phyloP scores from a whole-genome alignment of 305 asterid genomes.

The Fraxinus nigra region DNA sequence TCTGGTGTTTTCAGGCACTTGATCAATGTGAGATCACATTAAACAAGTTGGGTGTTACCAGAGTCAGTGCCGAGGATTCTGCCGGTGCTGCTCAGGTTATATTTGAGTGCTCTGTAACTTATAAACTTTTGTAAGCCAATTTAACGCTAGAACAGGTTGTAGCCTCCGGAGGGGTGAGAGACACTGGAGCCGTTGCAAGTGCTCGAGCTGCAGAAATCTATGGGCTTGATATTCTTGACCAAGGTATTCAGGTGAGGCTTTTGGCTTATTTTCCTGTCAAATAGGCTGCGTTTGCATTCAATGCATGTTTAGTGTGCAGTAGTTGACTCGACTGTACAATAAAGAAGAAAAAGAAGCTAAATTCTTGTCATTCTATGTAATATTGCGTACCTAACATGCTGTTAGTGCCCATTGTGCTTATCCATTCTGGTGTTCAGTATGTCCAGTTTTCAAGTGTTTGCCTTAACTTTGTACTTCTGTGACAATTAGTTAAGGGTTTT shows the following conservation, averaged over 20 bases:
- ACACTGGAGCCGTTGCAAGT: constrained; percentile 81
- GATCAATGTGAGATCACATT: constrained; percentile 58
- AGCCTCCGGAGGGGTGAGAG: constrained; percentile 54
- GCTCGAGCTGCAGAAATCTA: constrained; percentile 76
- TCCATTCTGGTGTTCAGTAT: background rate
- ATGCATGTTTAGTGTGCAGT: background rate
- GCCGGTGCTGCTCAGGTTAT: constrained; percentile 86
- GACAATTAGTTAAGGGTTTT: background rate
- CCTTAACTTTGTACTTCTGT: background rate
- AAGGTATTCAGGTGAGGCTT: constrained; percentile 59
- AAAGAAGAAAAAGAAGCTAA: background rate
- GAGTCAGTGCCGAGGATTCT: constrained; percentile 53
- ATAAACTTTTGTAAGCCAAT: constrained; percentile 14
- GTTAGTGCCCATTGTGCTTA: background rate
- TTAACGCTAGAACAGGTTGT: constrained; percentile 54
- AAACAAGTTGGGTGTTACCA: constrained; percentile 49
- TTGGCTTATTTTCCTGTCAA: constrained; percentile 11
- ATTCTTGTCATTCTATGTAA: background rate
- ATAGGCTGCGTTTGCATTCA: background rate
- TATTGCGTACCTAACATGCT: background rate
- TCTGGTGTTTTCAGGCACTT: constrained; percentile 55
- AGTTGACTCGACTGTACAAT: background rate
- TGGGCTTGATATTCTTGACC: constrained; percentile 73
- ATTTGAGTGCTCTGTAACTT: constrained; percentile 14
- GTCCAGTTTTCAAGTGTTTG: background rate